phyloP scores from a whole-genome alignment of 164 flowering plant genomes.

The Sextonia rubra region DNA sequence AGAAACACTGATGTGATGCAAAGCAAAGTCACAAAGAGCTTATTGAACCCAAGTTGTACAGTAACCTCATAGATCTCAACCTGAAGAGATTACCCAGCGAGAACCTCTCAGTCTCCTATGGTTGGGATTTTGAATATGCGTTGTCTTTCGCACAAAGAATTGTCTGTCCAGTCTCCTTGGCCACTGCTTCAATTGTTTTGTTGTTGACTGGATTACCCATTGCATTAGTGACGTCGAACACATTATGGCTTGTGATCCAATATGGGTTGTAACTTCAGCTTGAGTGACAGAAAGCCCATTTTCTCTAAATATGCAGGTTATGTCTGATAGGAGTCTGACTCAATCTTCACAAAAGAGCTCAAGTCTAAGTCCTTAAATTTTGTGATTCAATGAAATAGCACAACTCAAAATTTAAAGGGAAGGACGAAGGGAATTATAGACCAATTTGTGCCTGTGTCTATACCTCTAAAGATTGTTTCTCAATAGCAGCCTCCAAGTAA shows the following conservation, averaged over 20 bases:
- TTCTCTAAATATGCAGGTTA: constrained; percentile 90
- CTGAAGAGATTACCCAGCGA: constrained; percentile 68
- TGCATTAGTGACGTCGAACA: constrained; percentile 76
- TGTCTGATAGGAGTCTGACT: constrained; percentile 78
- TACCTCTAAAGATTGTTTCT: constrained; percentile 80
- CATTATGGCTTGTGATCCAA: constrained; percentile 78
- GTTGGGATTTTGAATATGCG: constrained; percentile 33
- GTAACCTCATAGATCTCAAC: constrained; percentile 74
- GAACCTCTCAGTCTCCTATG: constrained; percentile 44
- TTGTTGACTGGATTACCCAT: constrained; percentile 65
- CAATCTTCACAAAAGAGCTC: constrained; percentile 83
- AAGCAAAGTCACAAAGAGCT: constrained; percentile 30
- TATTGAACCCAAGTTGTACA: constrained; percentile 68
- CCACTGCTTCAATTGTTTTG: constrained; percentile 67
- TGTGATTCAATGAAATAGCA: neutral
- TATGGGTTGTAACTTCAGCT: constrained; percentile 89
- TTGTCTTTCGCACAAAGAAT: constrained; percentile 68
- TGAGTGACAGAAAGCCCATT: constrained; percentile 77
- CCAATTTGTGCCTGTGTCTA: neutral
- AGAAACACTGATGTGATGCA: neutral
- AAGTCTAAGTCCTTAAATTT: constrained; percentile 67
- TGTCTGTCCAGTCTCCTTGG: constrained; percentile 64
- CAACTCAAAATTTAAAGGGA: neutral
- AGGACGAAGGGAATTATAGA: neutral
- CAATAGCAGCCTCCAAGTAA: constrained; percentile 86